phyloP scores from a whole-genome alignment of 139 green algal species.

The Closterium sp. region DNA sequence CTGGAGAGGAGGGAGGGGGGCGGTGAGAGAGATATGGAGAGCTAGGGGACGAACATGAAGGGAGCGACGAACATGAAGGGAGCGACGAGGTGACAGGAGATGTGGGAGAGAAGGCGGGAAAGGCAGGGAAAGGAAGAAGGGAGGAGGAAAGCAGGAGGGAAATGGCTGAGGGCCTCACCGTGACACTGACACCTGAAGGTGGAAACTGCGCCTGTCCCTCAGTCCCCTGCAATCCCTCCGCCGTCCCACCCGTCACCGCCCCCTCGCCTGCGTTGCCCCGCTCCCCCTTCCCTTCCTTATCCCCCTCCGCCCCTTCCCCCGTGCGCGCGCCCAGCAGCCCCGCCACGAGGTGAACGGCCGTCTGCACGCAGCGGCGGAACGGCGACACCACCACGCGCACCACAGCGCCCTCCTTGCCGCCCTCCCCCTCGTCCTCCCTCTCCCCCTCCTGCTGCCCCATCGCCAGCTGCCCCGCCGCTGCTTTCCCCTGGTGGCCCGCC shows the following conservation, averaged over 20 bases:
- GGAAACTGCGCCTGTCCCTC: not conserved
- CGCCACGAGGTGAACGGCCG: not conserved
- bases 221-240: not conserved
- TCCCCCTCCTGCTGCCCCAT: not conserved
- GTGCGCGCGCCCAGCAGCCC: not conserved
- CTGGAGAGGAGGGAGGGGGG: too few relatives aligned
- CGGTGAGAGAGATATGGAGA: too few relatives aligned
- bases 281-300: too few relatives aligned
- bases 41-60: too few relatives aligned
- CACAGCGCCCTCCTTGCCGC: too few relatives aligned
- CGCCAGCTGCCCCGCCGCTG: too few relatives aligned
- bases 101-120: too few relatives aligned
- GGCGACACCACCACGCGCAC: conserved; percentile 35
- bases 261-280: not conserved
- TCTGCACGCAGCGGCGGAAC: conserved; percentile 47
- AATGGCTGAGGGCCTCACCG: not conserved
- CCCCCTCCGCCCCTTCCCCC: not conserved
- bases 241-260: not conserved
- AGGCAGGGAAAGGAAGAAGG: too few relatives aligned
- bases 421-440: too few relatives aligned
- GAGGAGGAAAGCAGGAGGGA: not conserved
- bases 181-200: not conserved
- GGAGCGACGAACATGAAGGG: too few relatives aligned
- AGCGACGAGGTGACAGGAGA: not conserved
- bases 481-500: too few relatives aligned